Evolutionary conservation across 345 rosid species (phyloP).

Genomic region (Luvunga scandens): DNA sequence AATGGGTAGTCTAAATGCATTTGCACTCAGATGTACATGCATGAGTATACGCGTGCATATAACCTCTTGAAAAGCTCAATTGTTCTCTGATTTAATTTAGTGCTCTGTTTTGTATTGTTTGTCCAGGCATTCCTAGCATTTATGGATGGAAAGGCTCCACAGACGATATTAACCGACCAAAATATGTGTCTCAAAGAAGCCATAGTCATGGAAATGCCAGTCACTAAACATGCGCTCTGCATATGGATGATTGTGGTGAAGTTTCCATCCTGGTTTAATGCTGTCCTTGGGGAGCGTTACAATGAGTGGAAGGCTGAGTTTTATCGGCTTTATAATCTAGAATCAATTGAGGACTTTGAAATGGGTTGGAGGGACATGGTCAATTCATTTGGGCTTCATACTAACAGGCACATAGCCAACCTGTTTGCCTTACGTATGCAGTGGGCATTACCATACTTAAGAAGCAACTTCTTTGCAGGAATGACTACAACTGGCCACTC

Average conservation of each 20-base stretch:
- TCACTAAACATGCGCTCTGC: slow-evolving; percentile 86
- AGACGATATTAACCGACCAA: slow-evolving; percentile 86
- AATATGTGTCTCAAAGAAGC: slow-evolving; percentile 94
- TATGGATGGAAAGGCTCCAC: slow-evolving; percentile 93
- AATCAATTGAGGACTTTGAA: slow-evolving; percentile 80
- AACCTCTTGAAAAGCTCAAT: not conserved
- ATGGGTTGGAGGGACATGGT: slow-evolving; percentile 95
- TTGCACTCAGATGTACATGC: not conserved
- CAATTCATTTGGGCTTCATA: slow-evolving; percentile 70
- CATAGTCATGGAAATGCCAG: slow-evolving; percentile 77
- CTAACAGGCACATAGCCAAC: slow-evolving; percentile 78
- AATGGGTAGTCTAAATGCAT: not conserved
- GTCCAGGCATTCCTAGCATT: slow-evolving; percentile 72
- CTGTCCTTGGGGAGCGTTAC: slow-evolving; percentile 85
- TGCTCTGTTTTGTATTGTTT: slow-evolving; percentile 21
- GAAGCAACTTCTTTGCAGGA: slow-evolving; percentile 86
- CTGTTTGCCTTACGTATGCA: slow-evolving; percentile 60
- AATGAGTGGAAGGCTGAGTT: slow-evolving; percentile 95
- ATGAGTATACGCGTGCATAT: not conserved
- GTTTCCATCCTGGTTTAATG: slow-evolving; percentile 96
- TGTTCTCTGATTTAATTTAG: slow-evolving; percentile 7
- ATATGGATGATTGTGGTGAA: slow-evolving; percentile 96
- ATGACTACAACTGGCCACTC: slow-evolving; percentile 75
- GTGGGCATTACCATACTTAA: slow-evolving; percentile 91
- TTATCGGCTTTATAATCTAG: slow-evolving; percentile 76